These are phyloP conservation scores for Zygoascus tannicola DNA, from an alignment of 805 yeast genomes.

Conservation along the genomic window DNA sequence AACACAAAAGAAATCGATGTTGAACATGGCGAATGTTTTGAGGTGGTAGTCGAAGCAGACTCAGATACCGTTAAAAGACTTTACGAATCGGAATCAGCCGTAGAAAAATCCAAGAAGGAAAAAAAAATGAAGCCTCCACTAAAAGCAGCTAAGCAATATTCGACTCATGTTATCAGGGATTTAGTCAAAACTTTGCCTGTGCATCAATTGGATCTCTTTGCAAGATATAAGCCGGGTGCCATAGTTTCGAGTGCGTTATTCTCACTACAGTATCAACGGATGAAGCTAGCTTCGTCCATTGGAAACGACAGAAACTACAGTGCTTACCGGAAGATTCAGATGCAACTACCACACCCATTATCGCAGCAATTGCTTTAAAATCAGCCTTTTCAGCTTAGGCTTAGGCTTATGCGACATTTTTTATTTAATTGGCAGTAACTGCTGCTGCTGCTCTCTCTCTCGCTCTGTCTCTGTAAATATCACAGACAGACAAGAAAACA, in stretches of 20 bases:
- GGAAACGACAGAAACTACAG: neutral
- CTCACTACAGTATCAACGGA: slow-evolving; percentile 3
- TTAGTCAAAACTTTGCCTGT: neutral
- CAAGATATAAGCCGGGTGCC: neutral
- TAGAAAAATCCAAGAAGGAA: neutral
- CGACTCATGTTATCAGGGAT: neutral
- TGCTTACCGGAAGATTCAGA: neutral
- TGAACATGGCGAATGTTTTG: neutral
- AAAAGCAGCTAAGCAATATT: neutral
- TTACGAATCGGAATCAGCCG: neutral
- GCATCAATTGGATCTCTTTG: slow-evolving; percentile 1
- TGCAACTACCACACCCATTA: neutral
- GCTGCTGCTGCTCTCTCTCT: no score
- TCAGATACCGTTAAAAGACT: neutral
- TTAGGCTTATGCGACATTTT: no score
- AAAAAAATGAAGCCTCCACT: neutral
- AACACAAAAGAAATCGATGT: neutral
- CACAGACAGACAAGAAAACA: no score
- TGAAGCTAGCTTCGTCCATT: slow-evolving; percentile 1
- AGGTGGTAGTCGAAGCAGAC: neutral
- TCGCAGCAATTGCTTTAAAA: no score
- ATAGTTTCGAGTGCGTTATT: slow-evolving; percentile 1
- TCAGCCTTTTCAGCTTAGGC: no score
- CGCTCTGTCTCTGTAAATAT: no score
- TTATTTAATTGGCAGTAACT: no score